Evolutionary conservation across 176 grass and related monocot species (phyloP), one percentile per base, ranked within the genome.

Genomic region (Olyra latifolia): DNA sequence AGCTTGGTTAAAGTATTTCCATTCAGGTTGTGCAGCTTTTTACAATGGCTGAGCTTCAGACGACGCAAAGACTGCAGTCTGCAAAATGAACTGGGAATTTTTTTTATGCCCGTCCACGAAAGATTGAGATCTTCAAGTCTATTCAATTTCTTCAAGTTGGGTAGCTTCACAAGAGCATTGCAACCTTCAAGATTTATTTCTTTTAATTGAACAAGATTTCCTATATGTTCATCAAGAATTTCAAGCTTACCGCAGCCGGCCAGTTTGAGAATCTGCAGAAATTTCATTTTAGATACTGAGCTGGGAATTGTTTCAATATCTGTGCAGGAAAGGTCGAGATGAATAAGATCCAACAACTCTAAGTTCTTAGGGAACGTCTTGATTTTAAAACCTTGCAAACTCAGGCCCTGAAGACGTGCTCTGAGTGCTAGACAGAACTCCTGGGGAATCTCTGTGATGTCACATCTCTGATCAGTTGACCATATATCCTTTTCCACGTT

Each of bases 141-240:
- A 27, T 10, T 81, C 42, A 81, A 61, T 45, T 39, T 71, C 22
- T 19, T 4, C 19, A 81, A 16, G 67, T 62, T 54, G 38, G 79
- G 79, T 43, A 81, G 10, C 2, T 81, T 25, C 0, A 38, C 12
- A 23, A 81, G 67, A 14, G 19, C 14, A 2, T 10, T 45, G 17
- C 79, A 81, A 8, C 79, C 67, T 49, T 81, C 42, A 49, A 81
- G 66, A 19, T 81, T 66, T n/a, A 72, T 4, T 28, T 72, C 61
- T 0, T 62, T 54, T 49, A 81, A 10, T 1, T 8, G 0, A 0
- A 16, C 0, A 13, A 72, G 79, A 1, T 49, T 81, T 35, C 30
- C 29, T 5, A 4, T 69, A 7, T 57, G 42, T 0, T 2, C 14
- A 55, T 80, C 32, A 49, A 80, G 5, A 8, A 19, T 80, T 8